A percentile compares a stretch with the other conserved stretches of the same genome.
These are phyloP conservation scores for Psilocybe tampanensis DNA, from an alignment of 768 basidiomycete genomes.

Conservation along the genomic window DNA sequence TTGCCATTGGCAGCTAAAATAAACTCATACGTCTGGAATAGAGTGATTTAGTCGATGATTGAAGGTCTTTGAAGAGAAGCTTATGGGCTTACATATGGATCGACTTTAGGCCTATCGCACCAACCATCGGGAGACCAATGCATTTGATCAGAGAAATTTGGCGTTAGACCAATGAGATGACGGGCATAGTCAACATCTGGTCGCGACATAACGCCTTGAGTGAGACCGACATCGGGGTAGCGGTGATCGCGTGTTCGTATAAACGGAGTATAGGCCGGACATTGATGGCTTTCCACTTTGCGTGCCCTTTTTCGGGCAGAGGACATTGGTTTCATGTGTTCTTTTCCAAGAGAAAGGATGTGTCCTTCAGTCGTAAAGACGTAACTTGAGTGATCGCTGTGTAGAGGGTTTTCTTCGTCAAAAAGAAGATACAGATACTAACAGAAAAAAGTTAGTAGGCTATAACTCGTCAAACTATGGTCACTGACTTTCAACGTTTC, in stretches of 20 bases:
- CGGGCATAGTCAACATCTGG: slow-evolving; percentile 83
- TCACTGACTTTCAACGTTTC: slow-evolving; percentile 78
- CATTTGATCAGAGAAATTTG: slow-evolving; percentile 50
- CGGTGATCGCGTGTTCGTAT: slow-evolving; percentile 32
- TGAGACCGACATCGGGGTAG: slow-evolving; percentile 47
- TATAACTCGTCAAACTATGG: neutral
- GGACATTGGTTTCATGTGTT: slow-evolving; percentile 60
- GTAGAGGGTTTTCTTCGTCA: slow-evolving; percentile 78
- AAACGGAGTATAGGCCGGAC: slow-evolving; percentile 66
- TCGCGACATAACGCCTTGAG: slow-evolving; percentile 70
- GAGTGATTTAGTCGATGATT: neutral
- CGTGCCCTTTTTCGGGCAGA: slow-evolving; percentile 61
- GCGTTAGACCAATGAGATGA: slow-evolving; percentile 57
- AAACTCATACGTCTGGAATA: slow-evolving; percentile 76
- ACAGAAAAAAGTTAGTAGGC: neutral
- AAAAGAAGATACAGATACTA: slow-evolving; percentile 95
- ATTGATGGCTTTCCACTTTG: slow-evolving; percentile 67
- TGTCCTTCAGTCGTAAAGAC: slow-evolving; percentile 98
- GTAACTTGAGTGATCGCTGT: slow-evolving; percentile 79
- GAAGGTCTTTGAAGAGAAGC: neutral
- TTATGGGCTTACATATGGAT: slow-evolving; percentile 61
- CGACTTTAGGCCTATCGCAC: slow-evolving; percentile 71
- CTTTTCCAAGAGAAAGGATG: slow-evolving; percentile 64
- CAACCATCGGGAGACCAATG: slow-evolving; percentile 73
- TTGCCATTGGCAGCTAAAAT: slow-evolving; percentile 66